These are phyloP conservation scores for Candida frijolesensis DNA, from an alignment of 1,139 yeast genomes.

Conservation along the genomic window DNA sequence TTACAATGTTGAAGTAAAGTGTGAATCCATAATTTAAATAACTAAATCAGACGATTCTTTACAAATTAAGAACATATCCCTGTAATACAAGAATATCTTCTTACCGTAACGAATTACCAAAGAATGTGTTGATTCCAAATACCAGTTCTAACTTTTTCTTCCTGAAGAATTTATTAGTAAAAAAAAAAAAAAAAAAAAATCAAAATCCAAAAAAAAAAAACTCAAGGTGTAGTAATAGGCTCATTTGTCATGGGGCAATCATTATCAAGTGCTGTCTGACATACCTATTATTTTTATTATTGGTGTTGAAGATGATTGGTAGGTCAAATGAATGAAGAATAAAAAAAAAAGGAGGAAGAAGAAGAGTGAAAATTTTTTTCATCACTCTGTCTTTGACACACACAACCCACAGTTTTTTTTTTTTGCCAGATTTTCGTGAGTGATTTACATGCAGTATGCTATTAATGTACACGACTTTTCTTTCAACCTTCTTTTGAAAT, in stretches of 20 bases:
- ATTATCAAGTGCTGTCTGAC: not conserved
- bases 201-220: slow-evolving; percentile 9
- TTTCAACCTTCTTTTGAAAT: not conserved
- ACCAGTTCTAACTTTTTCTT: not conserved
- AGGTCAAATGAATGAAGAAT: slow-evolving; percentile 6
- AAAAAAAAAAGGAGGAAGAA: not conserved
- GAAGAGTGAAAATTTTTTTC: slow-evolving; percentile 2
- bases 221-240: slow-evolving; percentile 4
- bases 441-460: not conserved
- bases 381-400: not conserved
- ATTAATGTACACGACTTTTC: not conserved
- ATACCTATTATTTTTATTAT: not conserved
- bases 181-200: slow-evolving; percentile 1
- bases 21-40: slow-evolving; percentile 8
- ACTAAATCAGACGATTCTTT: slow-evolving; percentile 3
- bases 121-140: slow-evolving; percentile 14
- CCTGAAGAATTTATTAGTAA: not conserved
- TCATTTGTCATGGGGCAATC: not conserved
- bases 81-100: slow-evolving; percentile 7
- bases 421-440: not conserved
- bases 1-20: slow-evolving; percentile 17
- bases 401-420: not conserved
- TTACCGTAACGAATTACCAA: slow-evolving; percentile 9
- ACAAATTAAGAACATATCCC: not conserved
- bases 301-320: not conserved